A percentile compares a stretch with the other conserved stretches of the same genome.
These are phyloP conservation scores for Pyrrhoderma lamaoense DNA, from an alignment of 1,284 basidiomycete genomes.

Conservation along the genomic window DNA sequence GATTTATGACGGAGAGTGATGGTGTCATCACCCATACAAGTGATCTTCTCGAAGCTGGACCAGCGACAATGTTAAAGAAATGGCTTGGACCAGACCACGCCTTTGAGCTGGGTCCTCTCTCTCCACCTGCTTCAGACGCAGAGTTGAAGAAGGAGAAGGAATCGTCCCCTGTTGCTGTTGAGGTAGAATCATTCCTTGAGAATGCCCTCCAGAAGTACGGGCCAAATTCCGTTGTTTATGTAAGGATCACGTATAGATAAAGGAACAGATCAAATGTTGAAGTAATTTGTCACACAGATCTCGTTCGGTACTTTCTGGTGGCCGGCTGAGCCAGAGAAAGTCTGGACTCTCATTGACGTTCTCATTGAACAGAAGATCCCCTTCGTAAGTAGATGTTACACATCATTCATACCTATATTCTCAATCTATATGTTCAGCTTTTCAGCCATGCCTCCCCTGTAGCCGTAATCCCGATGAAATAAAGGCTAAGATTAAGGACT, in stretches of 20 bases:
- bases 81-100: conserved; percentile 8
- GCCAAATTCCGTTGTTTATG: conserved; percentile 16
- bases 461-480: conserved; percentile 14
- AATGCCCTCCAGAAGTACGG: conserved; percentile 12
- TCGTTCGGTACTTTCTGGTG: conserved; percentile 18
- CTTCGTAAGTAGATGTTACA: conserved; percentile 12
- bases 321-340: conserved; percentile 14
- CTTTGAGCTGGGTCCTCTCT: conserved; percentile 1
- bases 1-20: conserved; percentile 10
- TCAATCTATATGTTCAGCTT: conserved; percentile 2
- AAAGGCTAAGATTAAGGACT: conserved; percentile 8
- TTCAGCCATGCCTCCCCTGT: conserved; percentile 12
- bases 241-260: not conserved
- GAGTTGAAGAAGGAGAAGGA: conserved; percentile 5
- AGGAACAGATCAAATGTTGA: too few relatives aligned
- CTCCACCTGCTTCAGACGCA: not conserved
- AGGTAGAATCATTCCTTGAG: conserved; percentile 9
- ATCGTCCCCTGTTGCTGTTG: not conserved
- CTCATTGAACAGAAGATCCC: conserved; percentile 14
- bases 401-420: not conserved
- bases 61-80: not conserved
- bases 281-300: conserved; percentile 5
- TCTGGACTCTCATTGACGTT: conserved; percentile 15
- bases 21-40: conserved; percentile 3
- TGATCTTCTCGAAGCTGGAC: not conserved